Percentiles rank a stretch among this genome's conserved stretches.
Conservation (phyloP, 2,329 filamentous ascomycete genomes). For the Diaporthe destruens region DNA sequence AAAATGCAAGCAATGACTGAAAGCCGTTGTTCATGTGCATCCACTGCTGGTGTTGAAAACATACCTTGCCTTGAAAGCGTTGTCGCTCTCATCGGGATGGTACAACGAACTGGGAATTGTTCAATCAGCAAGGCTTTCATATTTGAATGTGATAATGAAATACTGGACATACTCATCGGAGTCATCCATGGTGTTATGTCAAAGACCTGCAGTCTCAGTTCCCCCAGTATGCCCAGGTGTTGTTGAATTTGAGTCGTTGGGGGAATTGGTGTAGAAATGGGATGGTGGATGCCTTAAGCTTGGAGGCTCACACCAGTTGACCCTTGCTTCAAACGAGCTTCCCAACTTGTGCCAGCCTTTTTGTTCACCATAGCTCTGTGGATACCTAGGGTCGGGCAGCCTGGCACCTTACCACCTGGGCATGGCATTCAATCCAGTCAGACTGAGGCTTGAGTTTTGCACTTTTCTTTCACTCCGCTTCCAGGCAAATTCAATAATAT, state of each 20-base stretch:
- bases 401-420: not conserved
- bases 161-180: not conserved
- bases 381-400: not conserved
- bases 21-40: not conserved
- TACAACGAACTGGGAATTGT: not conserved
- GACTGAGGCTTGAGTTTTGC: not conserved
- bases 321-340: no score
- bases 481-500: no score
- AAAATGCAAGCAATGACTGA: no score
- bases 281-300: not conserved
- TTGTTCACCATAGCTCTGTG: not conserved
- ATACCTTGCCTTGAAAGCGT: not conserved
- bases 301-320: no score
- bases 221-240: not conserved
- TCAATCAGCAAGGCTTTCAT: not conserved
- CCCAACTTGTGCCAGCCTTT: not conserved
- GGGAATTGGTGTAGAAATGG: not conserved
- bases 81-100: not conserved
- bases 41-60: not conserved
- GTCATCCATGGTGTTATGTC: constrained; percentile 7
- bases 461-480: not conserved
- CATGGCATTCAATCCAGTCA: not conserved
- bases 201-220: not conserved
- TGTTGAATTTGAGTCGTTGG: not conserved
- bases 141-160: not conserved